phyloP scores from a whole-genome alignment of 2,329 filamentous ascomycete genomes.

The Clathrospora elynae region DNA sequence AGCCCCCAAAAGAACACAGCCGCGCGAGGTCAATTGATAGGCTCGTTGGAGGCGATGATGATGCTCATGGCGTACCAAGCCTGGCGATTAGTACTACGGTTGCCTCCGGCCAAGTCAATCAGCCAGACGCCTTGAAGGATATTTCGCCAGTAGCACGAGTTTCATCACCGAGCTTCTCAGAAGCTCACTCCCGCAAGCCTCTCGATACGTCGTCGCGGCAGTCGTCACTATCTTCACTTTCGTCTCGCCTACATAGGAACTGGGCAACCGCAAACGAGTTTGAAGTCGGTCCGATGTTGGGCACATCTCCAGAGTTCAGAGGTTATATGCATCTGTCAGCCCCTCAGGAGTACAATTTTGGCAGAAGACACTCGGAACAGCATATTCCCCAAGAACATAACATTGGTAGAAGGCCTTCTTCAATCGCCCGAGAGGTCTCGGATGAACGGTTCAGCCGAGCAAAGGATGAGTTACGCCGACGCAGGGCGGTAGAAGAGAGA shows the following conservation, averaged over 20 bases:
- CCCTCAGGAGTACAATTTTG: slow-evolving; percentile 9
- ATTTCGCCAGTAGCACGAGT: slow-evolving; percentile 43
- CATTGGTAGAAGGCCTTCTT: slow-evolving; percentile 17
- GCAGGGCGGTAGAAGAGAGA: slow-evolving; percentile 41
- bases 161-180: slow-evolving; percentile 54
- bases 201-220: slow-evolving; percentile 43
- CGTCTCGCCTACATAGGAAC: slow-evolving; percentile 38
- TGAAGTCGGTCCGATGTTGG: slow-evolving; percentile 28
- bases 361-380: slow-evolving; percentile 10
- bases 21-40: slow-evolving; percentile 69
- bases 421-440: slow-evolving; percentile 29
- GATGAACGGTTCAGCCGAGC: slow-evolving; percentile 46
- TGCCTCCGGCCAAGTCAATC: slow-evolving; percentile 64
- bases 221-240: slow-evolving; percentile 48
- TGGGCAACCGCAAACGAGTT: slow-evolving; percentile 34
- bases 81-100: slow-evolving; percentile 66
- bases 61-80: slow-evolving; percentile 68
- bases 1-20: slow-evolving; percentile 52
- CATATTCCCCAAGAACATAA: too few species aligned
- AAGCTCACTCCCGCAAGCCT: slow-evolving; percentile 26
- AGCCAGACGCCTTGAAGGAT: slow-evolving; percentile 54
- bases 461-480: slow-evolving; percentile 47
- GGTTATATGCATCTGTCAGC: neutral
- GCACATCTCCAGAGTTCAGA: slow-evolving; percentile 21
- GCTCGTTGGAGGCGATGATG: slow-evolving; percentile 61